A percentile compares a stretch with the other conserved stretches of the same genome.
Conservation (phyloP, 2,329 filamentous ascomycete species). For the Aspergillus novofumigatus region DNA sequence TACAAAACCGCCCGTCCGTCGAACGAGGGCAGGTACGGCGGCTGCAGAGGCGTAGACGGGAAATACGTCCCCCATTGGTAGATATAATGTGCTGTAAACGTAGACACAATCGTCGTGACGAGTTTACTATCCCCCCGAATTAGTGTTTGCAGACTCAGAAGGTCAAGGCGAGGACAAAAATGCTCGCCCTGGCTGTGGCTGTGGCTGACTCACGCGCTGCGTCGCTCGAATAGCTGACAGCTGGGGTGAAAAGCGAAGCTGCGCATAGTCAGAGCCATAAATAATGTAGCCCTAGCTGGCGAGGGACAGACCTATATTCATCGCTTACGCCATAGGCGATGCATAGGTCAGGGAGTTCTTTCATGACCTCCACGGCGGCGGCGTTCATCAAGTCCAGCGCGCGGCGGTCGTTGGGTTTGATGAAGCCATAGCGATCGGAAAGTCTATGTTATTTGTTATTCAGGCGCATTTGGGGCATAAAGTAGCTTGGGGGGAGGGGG, state of each 20-base stretch:
- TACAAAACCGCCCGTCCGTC: conserved; percentile 90
- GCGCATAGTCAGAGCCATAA: background rate
- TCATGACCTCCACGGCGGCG: conserved; percentile 79
- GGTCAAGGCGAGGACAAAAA: background rate
- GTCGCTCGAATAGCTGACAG: conserved; percentile 77
- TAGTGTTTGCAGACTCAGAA: background rate
- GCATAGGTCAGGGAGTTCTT: conserved; percentile 76
- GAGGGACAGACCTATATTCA: conserved; percentile 60
- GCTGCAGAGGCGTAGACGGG: conserved; percentile 62
- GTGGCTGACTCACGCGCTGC: conserved; percentile 59
- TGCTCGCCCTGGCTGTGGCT: background rate
- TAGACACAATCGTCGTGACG: conserved; percentile 83
- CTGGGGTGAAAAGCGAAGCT: conserved; percentile 88
- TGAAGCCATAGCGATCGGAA: conserved; percentile 75
- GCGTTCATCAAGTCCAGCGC: conserved; percentile 93
- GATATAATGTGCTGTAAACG: conserved; percentile 88
- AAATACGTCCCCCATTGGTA: conserved; percentile 76
- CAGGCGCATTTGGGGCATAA: background rate
- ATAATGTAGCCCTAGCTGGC: background rate
- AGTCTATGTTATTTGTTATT: conserved; percentile 51
- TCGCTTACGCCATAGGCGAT: conserved; percentile 93
- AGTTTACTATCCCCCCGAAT: conserved; percentile 65
- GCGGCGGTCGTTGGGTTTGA: conserved; percentile 86
- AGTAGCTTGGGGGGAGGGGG: background rate
- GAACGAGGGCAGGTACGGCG: conserved; percentile 75